phyloP scores from a whole-genome alignment of 495 filamentous ascomycete genomes.

The Trichoderma virens region DNA sequence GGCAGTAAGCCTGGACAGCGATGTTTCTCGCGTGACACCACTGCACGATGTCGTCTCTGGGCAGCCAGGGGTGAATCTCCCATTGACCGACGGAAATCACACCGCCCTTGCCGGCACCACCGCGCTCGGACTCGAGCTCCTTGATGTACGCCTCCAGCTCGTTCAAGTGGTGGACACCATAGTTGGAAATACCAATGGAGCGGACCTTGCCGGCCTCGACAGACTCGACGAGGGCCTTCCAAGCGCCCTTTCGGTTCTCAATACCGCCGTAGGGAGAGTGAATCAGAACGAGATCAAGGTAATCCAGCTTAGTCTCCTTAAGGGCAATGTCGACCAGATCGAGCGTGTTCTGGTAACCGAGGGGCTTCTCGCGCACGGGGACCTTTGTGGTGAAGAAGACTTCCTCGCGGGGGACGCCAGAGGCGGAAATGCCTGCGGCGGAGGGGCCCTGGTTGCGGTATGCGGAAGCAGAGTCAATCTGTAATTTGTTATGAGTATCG shows the following conservation, averaged over 20 bases:
- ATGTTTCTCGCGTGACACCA: constrained; percentile 66
- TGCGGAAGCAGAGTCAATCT: constrained; percentile 55
- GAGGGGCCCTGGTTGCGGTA: constrained; percentile 64
- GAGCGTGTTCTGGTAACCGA: constrained; percentile 54
- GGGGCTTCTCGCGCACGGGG: constrained; percentile 20
- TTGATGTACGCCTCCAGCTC: constrained; percentile 71
- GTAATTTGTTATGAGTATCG: background rate
- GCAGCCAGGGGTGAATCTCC: constrained; percentile 87
- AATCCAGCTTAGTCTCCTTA: constrained; percentile 45
- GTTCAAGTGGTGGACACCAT: constrained; percentile 59
- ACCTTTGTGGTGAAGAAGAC: constrained; percentile 67
- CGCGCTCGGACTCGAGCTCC: constrained; percentile 48
- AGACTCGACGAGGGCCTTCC: constrained; percentile 55
- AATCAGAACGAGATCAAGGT: constrained; percentile 58
- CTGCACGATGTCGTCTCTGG: constrained; percentile 62
- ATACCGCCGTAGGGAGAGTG: constrained; percentile 53
- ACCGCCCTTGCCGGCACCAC: constrained; percentile 60
- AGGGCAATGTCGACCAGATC: constrained; percentile 44
- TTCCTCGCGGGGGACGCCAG: constrained; percentile 49
- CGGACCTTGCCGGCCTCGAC: constrained; percentile 56
- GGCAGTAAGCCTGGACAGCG: constrained; percentile 73
- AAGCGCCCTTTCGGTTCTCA: constrained; percentile 50
- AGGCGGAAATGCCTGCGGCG: constrained; percentile 42
- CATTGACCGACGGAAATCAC: constrained; percentile 78
- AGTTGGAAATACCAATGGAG: constrained; percentile 60